Conservation (phyloP, 495 filamentous ascomycete genomes). For the Penicillium argentinense region DNA sequence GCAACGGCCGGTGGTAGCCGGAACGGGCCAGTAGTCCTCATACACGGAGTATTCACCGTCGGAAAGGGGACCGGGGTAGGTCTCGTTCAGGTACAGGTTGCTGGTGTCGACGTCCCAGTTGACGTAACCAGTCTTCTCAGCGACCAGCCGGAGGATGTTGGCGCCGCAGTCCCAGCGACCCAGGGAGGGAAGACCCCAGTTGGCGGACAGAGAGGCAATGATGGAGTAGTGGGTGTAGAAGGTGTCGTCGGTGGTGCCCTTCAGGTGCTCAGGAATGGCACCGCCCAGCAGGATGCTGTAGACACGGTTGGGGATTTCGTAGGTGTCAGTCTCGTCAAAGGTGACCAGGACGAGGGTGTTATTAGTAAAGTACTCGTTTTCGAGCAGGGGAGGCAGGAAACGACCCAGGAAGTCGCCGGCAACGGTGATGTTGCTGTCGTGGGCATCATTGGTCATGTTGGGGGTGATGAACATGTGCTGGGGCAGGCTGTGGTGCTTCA, state of each 20-base stretch:
- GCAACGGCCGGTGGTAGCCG: slow-evolving; percentile 38
- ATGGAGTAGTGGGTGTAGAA: slow-evolving; percentile 75
- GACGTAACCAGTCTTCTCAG: slow-evolving; percentile 55
- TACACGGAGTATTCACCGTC: slow-evolving; percentile 31
- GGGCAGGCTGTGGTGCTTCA: slow-evolving; percentile 56
- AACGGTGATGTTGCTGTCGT: slow-evolving; percentile 64
- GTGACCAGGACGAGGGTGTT: slow-evolving; percentile 67
- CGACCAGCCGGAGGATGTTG: slow-evolving; percentile 64
- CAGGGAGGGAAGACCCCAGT: slow-evolving; percentile 68
- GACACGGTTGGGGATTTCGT: slow-evolving; percentile 54
- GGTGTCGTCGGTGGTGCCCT: slow-evolving; percentile 61
- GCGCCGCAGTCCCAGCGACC: slow-evolving; percentile 73
- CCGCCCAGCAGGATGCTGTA: slow-evolving; percentile 66
- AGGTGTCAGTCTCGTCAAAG: slow-evolving; percentile 66
- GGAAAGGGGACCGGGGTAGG: slow-evolving; percentile 50
- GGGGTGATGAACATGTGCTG: slow-evolving; percentile 77
- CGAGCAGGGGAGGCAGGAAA: slow-evolving; percentile 63
- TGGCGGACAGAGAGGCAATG: slow-evolving; percentile 62
- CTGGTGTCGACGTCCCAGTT: slow-evolving; percentile 49
- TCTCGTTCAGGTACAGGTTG: slow-evolving; percentile 45
- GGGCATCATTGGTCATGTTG: slow-evolving; percentile 74
- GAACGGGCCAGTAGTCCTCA: slow-evolving; percentile 40
- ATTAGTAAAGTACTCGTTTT: slow-evolving; percentile 65
- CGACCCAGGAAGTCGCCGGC: slow-evolving; percentile 56
- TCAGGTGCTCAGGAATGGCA: slow-evolving; percentile 55